Conservation (phyloP, 2,329 filamentous ascomycete species). For the Fusarium kyushuense region DNA sequence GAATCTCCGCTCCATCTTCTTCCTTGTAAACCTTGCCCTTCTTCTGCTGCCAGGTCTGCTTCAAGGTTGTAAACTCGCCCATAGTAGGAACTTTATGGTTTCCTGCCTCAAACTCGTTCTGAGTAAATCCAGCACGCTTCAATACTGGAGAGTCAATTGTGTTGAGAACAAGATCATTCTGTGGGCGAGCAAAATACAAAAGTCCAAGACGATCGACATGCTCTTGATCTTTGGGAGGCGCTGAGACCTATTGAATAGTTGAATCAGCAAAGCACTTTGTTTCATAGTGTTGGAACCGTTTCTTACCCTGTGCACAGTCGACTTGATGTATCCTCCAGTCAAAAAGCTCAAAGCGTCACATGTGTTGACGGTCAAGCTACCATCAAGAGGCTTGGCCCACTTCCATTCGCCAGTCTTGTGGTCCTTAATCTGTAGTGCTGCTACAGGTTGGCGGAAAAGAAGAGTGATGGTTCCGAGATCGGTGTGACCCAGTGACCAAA, state of each 20-base stretch:
- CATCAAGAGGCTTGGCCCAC: conserved; percentile 62
- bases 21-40: not conserved
- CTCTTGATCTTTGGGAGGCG: conserved; percentile 56
- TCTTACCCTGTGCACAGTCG: conserved; percentile 55
- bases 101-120: conserved; percentile 55
- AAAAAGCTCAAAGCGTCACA: conserved; percentile 62
- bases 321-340: conserved; percentile 62
- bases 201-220: conserved; percentile 62
- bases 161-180: conserved; percentile 54
- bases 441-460: conserved; percentile 69
- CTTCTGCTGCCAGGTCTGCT: conserved; percentile 54
- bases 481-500: conserved; percentile 65
- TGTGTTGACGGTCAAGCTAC: conserved; percentile 64
- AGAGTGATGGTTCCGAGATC: conserved; percentile 68
- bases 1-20: not conserved
- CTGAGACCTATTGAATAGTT: conserved; percentile 46
- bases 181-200: conserved; percentile 63
- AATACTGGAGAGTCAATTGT: conserved; percentile 56
- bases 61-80: conserved; percentile 54
- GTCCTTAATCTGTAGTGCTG: conserved; percentile 66
- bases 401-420: conserved; percentile 62
- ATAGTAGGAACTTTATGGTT: conserved; percentile 51
- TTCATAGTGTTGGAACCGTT: too few relatives aligned
- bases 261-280: not conserved
- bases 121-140: conserved; percentile 49